Percentiles rank a stretch among this genome's conserved stretches.
These are phyloP conservation scores for Ustilago xerochloae DNA, from an alignment of 1,284 basidiomycete species.

Conservation along the genomic window DNA sequence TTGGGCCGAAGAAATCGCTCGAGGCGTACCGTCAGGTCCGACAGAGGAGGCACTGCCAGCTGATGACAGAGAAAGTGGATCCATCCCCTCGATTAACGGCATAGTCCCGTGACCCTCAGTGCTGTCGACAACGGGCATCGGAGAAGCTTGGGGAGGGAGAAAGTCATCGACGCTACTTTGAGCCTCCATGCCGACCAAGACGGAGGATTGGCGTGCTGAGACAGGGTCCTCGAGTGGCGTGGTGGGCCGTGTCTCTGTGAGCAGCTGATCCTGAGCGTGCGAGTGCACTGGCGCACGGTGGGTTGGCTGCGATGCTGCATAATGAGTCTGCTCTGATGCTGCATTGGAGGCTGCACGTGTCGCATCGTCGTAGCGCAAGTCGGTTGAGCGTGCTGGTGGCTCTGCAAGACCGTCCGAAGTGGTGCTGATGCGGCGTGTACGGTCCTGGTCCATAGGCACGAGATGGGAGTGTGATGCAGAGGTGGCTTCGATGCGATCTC, in stretches of 20 bases:
- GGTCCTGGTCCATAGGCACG: slow-evolving; percentile 5
- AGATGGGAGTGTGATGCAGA: slow-evolving; percentile 10
- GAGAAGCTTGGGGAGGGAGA: slow-evolving; percentile 30
- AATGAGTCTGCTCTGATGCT: not conserved
- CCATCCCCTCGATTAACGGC: slow-evolving; percentile 45
- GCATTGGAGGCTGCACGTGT: not conserved
- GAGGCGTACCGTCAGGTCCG: slow-evolving; percentile 35
- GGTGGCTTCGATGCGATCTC: slow-evolving; percentile 20
- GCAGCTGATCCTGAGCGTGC: slow-evolving; percentile 9
- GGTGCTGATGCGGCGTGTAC: slow-evolving; percentile 16
- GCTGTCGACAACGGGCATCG: slow-evolving; percentile 38
- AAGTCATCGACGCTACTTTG: slow-evolving; percentile 42
- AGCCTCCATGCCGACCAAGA: slow-evolving; percentile 36
- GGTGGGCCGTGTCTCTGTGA: slow-evolving; percentile 42
- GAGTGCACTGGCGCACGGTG: not conserved
- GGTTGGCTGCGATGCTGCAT: slow-evolving; percentile 4
- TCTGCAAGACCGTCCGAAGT: slow-evolving; percentile 5
- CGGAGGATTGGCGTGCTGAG: slow-evolving; percentile 34
- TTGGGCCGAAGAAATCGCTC: slow-evolving; percentile 21
- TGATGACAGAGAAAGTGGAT: slow-evolving; percentile 30
- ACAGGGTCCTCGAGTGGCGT: slow-evolving; percentile 45
- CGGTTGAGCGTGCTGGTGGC: not conserved
- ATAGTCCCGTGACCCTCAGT: slow-evolving; percentile 19
- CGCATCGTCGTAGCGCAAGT: not conserved
- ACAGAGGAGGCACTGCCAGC: slow-evolving; percentile 20